Evolutionary conservation across 768 basidiomycete genomes (phyloP).

Genomic region (Mycena indigotica): DNA sequence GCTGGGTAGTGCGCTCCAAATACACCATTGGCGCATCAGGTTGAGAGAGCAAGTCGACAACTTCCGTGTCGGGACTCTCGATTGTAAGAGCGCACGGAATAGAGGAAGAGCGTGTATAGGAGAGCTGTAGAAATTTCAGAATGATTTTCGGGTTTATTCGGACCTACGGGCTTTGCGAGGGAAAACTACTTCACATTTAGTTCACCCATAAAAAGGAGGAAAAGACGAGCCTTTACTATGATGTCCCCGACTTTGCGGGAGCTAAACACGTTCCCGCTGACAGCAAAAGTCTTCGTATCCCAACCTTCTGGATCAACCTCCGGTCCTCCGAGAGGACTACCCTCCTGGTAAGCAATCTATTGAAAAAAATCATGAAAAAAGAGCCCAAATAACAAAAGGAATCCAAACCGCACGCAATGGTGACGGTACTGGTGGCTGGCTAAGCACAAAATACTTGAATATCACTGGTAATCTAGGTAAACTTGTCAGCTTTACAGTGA

Average conservation of each 20-base stretch:
- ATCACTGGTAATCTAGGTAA: not conserved
- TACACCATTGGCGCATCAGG: not conserved
- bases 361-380: not conserved
- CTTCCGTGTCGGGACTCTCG: not conserved
- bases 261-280: not conserved
- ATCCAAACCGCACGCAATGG: not conserved
- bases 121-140: not conserved
- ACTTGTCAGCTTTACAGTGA: too few species aligned
- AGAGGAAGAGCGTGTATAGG: not conserved
- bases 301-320: not conserved
- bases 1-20: not conserved
- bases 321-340: not conserved
- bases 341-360: conserved; percentile 2
- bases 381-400: not conserved
- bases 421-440: not conserved
- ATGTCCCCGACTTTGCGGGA: not conserved
- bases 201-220: not conserved
- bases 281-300: not conserved
- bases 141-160: not conserved
- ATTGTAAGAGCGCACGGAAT: not conserved
- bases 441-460: not conserved
- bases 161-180: not conserved
- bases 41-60: not conserved
- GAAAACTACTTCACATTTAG: not conserved
- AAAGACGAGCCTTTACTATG: not conserved